Conservation (phyloP, 2,329 filamentous ascomycete species). For the Alternaria sp. region DNA sequence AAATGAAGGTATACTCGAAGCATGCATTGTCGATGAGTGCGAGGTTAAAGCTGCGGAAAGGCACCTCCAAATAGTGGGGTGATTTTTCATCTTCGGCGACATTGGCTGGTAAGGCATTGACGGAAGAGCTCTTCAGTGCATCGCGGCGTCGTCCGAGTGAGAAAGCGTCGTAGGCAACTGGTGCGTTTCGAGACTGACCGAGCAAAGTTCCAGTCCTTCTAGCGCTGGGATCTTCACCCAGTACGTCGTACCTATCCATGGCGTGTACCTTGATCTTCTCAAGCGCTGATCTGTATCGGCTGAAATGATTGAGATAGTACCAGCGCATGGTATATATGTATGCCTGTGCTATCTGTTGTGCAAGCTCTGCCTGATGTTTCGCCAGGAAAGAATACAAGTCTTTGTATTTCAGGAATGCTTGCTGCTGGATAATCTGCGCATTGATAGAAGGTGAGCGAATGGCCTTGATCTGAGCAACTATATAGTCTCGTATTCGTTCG, state of each 20-base stretch:
- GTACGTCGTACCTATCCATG: slow-evolving; percentile 82
- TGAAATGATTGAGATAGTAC: slow-evolving; percentile 95
- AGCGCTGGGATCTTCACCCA: slow-evolving; percentile 79
- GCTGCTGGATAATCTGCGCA: slow-evolving; percentile 94
- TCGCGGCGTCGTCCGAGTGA: slow-evolving; percentile 88
- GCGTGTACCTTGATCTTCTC: slow-evolving; percentile 84
- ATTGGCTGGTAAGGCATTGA: slow-evolving; percentile 83
- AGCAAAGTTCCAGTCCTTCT: slow-evolving; percentile 63
- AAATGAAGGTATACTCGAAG: slow-evolving; percentile 93
- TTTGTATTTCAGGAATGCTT: slow-evolving; percentile 87
- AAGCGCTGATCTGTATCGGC: slow-evolving; percentile 83
- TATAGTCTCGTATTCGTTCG: slow-evolving; percentile 91
- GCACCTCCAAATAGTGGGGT: slow-evolving; percentile 86
- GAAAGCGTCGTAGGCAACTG: slow-evolving; percentile 82
- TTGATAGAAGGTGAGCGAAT: slow-evolving; percentile 95
- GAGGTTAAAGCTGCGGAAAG: slow-evolving; percentile 94
- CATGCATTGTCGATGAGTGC: slow-evolving; percentile 93
- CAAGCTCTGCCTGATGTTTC: slow-evolving; percentile 81
- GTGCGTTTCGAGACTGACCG: slow-evolving; percentile 50
- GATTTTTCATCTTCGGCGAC: slow-evolving; percentile 89
- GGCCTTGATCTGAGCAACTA: slow-evolving; percentile 94
- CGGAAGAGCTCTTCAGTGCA: slow-evolving; percentile 76
- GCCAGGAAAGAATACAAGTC: slow-evolving; percentile 88
- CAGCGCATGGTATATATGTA: slow-evolving; percentile 99
- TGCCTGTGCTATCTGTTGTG: slow-evolving; percentile 88